Conservation (phyloP, 805 yeast genomes). For the Pichia cephalocereana region DNA sequence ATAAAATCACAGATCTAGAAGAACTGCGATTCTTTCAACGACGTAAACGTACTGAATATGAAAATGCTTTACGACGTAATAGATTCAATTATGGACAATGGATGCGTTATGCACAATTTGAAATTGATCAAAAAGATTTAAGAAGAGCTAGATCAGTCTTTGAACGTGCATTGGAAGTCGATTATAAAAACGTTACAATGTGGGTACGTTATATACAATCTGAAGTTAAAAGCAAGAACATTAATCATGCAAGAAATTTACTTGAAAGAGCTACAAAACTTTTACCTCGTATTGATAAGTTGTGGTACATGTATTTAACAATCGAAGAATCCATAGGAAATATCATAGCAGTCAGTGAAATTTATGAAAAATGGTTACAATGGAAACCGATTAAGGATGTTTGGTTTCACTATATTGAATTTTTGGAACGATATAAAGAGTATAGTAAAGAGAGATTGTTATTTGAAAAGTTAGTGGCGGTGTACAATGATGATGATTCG, state of each 20-base stretch:
- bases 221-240: constrained; percentile 61
- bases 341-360: constrained; percentile 45
- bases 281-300: constrained; percentile 71
- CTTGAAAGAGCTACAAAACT: constrained; percentile 67
- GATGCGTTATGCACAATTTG: constrained; percentile 88
- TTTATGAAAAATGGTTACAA: constrained; percentile 72
- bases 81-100: constrained; percentile 78
- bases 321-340: constrained; percentile 75
- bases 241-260: constrained; percentile 84
- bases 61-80: constrained; percentile 79
- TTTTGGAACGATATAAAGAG: constrained; percentile 56
- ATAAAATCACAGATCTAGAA: constrained; percentile 61
- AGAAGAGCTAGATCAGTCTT: constrained; percentile 76
- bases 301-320: constrained; percentile 79
- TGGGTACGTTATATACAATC: constrained; percentile 80
- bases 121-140: constrained; percentile 68
- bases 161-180: constrained; percentile 78
- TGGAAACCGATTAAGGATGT: constrained; percentile 64
- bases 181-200: constrained; percentile 59
- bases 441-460: constrained; percentile 48
- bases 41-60: constrained; percentile 72
- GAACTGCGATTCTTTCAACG: constrained; percentile 71
- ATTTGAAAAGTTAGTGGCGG: constrained; percentile 45
- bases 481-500: constrained; percentile 42
- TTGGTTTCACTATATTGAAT: constrained; percentile 66